Base-by-base conservation (phyloP, 176 grass and related monocot species). In the Metroxylon sagu region DNA sequence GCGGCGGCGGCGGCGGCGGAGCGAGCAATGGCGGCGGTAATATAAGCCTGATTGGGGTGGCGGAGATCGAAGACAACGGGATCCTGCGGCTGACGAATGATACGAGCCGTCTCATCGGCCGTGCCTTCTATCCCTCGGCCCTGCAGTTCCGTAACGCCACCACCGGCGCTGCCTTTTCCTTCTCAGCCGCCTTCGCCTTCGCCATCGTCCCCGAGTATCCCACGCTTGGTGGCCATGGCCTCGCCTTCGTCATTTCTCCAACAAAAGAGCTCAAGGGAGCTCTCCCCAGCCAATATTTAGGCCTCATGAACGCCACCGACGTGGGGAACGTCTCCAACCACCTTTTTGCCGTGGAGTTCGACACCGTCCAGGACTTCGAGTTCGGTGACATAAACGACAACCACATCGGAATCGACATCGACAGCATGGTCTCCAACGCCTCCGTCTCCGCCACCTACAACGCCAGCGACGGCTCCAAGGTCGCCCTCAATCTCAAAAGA, bases 321-420 rank as follows among this genome's bases (percentile, higher is more conserved):
- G 2, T 59, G 15, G 86, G 91, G 26, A 95, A 95, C 71, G 55
- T 68, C 21, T 84, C 80, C 27, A 90, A 95, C 78, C 91, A 95
- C 62, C 29, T 95, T 10, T 87, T 95, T 64, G 86, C 91, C 48
- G 54, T 95, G 1, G 91, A 95, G 81, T 95, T 95, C 68, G 86
- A 95, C 67, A 95, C 91, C 19, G 86, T 95, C 10, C 83, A 90
- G 84, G 86, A 95, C 78, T 90, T 90, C 56, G 91, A 95, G 76
- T 90, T 95, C 78, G 68, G 58, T 15, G 91, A 95, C 60, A 79
- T 95, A 72, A 90, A 95, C 48, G 86, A 84, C 56, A 95, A 95
- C 56, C 91, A 95, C 62, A 80, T 95, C 29, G 86, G 91, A 21
- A 63, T 95, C 56, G 61, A 95, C 50, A 81, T 95, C 64, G 71